phyloP scores from a whole-genome alignment of 2,329 filamentous ascomycete species.

The Epicoccum nigrum region DNA sequence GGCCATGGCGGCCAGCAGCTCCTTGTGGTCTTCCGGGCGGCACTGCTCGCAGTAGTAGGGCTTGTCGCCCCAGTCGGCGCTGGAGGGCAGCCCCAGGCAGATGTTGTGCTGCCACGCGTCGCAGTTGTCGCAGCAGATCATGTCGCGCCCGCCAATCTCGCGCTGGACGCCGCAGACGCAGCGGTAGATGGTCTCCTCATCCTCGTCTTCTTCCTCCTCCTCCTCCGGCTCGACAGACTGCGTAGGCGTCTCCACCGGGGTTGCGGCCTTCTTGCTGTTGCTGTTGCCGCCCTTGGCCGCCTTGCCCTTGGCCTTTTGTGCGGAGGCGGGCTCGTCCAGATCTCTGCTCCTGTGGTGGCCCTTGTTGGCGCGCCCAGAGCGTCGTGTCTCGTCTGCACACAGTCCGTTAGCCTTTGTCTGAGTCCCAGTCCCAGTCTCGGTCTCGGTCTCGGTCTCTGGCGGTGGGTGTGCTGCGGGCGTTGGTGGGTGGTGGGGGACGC shows the following conservation, averaged over 20 bases:
- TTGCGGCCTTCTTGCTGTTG: slow-evolving; percentile 16
- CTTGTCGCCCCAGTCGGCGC: slow-evolving; percentile 58
- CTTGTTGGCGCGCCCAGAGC: slow-evolving; percentile 94
- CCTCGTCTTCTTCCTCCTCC: slow-evolving; percentile 53
- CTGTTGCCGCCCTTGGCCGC: slow-evolving; percentile 12
- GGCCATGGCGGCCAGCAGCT: slow-evolving; percentile 77
- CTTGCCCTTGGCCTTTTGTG: slow-evolving; percentile 52
- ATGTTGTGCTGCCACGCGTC: slow-evolving; percentile 97
- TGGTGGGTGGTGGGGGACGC: slow-evolving; percentile 9
- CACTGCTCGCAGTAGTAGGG: slow-evolving; percentile 91
- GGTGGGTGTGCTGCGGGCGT: slow-evolving; percentile 19
- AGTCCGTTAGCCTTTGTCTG: slow-evolving; percentile 33
- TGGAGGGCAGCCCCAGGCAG: slow-evolving; percentile 85
- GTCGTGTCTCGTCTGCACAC: slow-evolving; percentile 77
- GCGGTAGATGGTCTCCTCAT: slow-evolving; percentile 77
- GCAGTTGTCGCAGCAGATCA: slow-evolving; percentile 95
- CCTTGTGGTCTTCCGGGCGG: slow-evolving; percentile 80
- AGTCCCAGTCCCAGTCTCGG: too few species aligned
- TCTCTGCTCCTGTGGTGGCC: slow-evolving; percentile 94
- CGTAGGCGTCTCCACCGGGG: slow-evolving; percentile 40
- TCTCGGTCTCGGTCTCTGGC: slow-evolving; percentile 14
- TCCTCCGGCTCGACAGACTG: slow-evolving; percentile 53
- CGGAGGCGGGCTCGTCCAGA: slow-evolving; percentile 47
- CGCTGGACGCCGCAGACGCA: slow-evolving; percentile 86
- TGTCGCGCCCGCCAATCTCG: slow-evolving; percentile 84